Base-by-base conservation (phyloP, 2,329 filamentous ascomycete genomes). In the Huntiella moniliformis region DNA sequence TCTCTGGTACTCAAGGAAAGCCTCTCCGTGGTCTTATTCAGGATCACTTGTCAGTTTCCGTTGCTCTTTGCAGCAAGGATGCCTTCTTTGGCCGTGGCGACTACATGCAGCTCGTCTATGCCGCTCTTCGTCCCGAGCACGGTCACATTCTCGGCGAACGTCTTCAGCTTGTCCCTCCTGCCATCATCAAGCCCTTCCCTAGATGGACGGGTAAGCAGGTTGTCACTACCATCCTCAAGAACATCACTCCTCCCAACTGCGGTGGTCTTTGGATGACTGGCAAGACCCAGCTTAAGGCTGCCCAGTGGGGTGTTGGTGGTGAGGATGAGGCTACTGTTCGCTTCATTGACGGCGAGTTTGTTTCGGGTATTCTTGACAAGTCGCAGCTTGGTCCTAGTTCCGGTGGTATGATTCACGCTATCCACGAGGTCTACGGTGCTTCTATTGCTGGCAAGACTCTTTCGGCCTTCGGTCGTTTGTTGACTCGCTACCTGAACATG, bases 201-300 rank as follows among this genome's bases (percentile, higher is more conserved):
- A 66, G 86, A 45, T 98, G 91, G 91, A 96, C 87, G 2, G 91
- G 91, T 52, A 98, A 98, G 63, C 91, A 98, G 58, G 71, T 98
- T 41, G 82, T 98, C 51, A 88, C 84, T 3, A 94, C 86, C 0
- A 81, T 98, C 5, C 64, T 98, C 47, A 86, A 85, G 61, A 98
- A 98, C 57, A 87, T 96, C 54, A 81, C 76, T 51, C 91, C 91
- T 0, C 62, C 70, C 8, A 75, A 79, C 52, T 82, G 81, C 54
- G 76, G 79, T 48, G 80, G 83, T 22, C 66, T 96, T 31, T 87
- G 77, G 55, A 75, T 96, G 62, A 74, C 71, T 7, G 82, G 84
- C 43, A 83, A 82, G 56, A 82, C 82, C 2, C 79, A 82, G 42
- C 82, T 91, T 11, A 75, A 79, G 28, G 73, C 71, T n/a, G 77